Evolutionary conservation across 2,329 filamentous ascomycete genomes (phyloP).

Genomic region (Catunica adiposa): DNA sequence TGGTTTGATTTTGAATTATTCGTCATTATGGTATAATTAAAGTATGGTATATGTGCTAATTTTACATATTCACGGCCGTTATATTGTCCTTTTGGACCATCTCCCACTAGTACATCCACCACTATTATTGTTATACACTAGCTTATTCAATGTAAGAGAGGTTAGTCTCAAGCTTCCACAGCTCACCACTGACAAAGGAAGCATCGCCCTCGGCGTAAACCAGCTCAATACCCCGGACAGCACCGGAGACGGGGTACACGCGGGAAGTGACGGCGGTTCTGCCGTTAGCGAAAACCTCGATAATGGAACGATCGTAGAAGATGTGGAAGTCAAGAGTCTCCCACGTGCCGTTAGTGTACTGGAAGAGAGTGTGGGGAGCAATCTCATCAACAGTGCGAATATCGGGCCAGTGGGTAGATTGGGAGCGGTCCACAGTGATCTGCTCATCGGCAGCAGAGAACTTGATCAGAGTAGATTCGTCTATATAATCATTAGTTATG

Average conservation of each 20-base stretch:
- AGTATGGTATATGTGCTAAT: neutral
- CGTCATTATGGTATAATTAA: constrained; percentile 1
- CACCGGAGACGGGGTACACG: constrained; percentile 16
- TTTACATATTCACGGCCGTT: neutral
- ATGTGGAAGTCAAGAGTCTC: constrained; percentile 16
- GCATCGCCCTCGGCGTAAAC: constrained; percentile 12
- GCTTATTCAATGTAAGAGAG: constrained; percentile 6
- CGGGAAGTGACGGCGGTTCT: constrained; percentile 17
- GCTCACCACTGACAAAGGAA: constrained; percentile 9
- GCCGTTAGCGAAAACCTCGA: constrained; percentile 17
- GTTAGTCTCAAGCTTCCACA: constrained; percentile 9
- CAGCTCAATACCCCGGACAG: constrained; percentile 14
- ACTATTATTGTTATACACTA: neutral
- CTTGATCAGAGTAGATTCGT: constrained; percentile 15
- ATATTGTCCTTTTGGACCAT: neutral
- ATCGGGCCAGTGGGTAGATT: constrained; percentile 14
- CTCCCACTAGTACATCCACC: neutral
- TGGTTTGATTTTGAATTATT: neutral
- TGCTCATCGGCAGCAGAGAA: constrained; percentile 15
- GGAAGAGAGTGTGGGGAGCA: constrained; percentile 14
- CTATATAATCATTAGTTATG: constrained; percentile 3
- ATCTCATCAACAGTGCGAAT: constrained; percentile 10
- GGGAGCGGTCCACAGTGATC: constrained; percentile 15
- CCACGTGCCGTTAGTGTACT: constrained; percentile 8
- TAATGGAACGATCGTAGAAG: constrained; percentile 17